phyloP scores from a whole-genome alignment of 805 yeast genomes.

The Kluyveromyces siamensis region DNA sequence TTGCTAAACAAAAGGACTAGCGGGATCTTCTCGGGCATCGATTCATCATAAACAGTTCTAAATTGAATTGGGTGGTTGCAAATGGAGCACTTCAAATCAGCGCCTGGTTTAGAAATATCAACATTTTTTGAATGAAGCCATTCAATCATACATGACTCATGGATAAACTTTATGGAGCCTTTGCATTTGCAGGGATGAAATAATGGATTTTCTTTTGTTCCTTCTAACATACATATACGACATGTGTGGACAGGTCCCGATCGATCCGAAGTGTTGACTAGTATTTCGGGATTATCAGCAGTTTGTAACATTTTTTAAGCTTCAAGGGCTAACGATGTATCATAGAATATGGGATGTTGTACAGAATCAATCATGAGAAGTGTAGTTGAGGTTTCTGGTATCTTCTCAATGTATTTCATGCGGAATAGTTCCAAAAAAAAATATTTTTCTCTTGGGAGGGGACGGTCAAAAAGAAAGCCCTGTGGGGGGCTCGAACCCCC shows the following conservation, averaged over 20 bases:
- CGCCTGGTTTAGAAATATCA: slow-evolving; percentile 28
- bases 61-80: slow-evolving; percentile 72
- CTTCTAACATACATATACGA: slow-evolving; percentile 91
- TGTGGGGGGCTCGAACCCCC: slow-evolving; percentile 32
- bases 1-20: slow-evolving; percentile 37
- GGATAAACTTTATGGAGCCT: slow-evolving; percentile 89
- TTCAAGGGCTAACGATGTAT: background rate
- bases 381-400: background rate
- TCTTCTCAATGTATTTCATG: background rate
- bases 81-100: slow-evolving; percentile 71
- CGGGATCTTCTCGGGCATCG: slow-evolving; percentile 62
- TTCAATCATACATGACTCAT: slow-evolving; percentile 81
- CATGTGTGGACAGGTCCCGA: slow-evolving; percentile 37
- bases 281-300: background rate
- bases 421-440: background rate
- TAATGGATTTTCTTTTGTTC: slow-evolving; percentile 66
- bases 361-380: background rate
- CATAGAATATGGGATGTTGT: too few relatives aligned
- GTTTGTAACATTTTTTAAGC: background rate
- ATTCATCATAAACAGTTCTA: slow-evolving; percentile 51
- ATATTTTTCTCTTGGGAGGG: background rate
- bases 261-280: background rate
- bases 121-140: slow-evolving; percentile 53
- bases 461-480: slow-evolving; percentile 19
- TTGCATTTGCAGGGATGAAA: slow-evolving; percentile 89